Evolutionary conservation across 768 basidiomycete genomes (phyloP), one percentile per base, ranked within the genome.

Genomic region (Suillus hirtellus): DNA sequence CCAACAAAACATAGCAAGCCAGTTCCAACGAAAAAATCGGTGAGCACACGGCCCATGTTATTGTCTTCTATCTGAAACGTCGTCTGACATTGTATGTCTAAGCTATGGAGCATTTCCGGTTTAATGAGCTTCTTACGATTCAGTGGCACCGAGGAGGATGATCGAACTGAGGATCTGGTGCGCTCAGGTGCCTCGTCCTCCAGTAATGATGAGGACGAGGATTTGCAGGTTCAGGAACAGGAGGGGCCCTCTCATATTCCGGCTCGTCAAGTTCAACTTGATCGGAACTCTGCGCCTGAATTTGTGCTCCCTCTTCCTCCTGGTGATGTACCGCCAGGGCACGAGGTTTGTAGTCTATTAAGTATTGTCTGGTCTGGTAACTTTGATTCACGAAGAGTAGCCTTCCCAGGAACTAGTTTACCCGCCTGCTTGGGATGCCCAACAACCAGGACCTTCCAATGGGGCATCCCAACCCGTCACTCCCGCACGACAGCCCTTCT

Each of bases 41-140:
- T 86, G 63, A 63, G 81, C 38, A 44, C 31, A 44, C 47, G 8
- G 9, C 11, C 46, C 44, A 34, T 6, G 34, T 12, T 10, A 37
- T 37, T n/a, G 61, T 60, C 27, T 47, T 58, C 21, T 14, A 58
- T 60, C 65, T 11, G 55, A 5, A 56, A 40, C 55, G 11, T 56
- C 17, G 15, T 17, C 24, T 73, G 54, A 73, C 66, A 44, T 40
- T 43, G 12, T 46, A 61, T 52, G 56, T 34, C 1, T 5, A 34
- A 82, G 79, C 68, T 73, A 24, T 89, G 87, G 87, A 82, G 81
- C 66, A 71, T 88, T 64, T 76, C 81, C 2, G 79, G 79, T 15
- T 67, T 88, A 12, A 70, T 88, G 15, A 81, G 68, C 66, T 84
- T 76, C 67, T 68, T 89, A 27, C 86, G 86, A 15, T 74, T 77